These are phyloP conservation scores for Akanthomyces dipterigenus DNA, from an alignment of 2,329 filamentous ascomycete species.

Conservation along the genomic window DNA sequence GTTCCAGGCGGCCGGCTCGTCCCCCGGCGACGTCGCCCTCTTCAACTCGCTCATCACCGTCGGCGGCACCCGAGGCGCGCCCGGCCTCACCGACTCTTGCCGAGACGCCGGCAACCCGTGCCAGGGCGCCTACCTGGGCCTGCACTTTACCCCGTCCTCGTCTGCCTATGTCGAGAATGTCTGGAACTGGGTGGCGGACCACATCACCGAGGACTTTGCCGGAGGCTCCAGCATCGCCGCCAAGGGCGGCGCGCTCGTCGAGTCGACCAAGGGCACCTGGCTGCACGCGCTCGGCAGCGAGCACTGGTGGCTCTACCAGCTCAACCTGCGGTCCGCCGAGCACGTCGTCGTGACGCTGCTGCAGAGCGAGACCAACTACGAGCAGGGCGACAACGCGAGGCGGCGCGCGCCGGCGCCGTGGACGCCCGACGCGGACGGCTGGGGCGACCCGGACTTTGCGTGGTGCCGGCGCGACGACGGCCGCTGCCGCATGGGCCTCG, in stretches of 20 bases:
- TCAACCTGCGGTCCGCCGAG: constrained; percentile 42
- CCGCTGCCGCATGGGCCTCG: constrained; percentile 36
- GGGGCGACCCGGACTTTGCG: constrained; percentile 37
- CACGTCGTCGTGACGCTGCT: constrained; percentile 45
- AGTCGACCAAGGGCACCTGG: constrained; percentile 46
- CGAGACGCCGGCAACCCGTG: constrained; percentile 27
- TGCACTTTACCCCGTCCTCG: constrained; percentile 37
- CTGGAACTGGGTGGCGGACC: constrained; percentile 40
- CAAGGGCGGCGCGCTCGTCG: constrained; percentile 41
- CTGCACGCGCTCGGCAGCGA: constrained; percentile 41
- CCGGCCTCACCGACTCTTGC: constrained; percentile 33
- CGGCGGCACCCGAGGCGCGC: constrained; percentile 35
- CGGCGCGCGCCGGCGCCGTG: constrained; percentile 32
- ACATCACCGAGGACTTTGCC: constrained; percentile 36
- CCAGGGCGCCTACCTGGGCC: constrained; percentile 39
- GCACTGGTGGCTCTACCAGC: constrained; percentile 53
- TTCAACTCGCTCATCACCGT: constrained; percentile 41
- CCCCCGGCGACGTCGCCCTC: constrained; percentile 42
- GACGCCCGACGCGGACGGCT: constrained; percentile 27
- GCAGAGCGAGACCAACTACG: constrained; percentile 46
- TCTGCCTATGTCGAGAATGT: constrained; percentile 11
- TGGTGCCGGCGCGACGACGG: constrained; percentile 31
- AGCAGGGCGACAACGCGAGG: constrained; percentile 26
- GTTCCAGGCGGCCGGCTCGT: constrained; percentile 41
- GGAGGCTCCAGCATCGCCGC: constrained; percentile 39